A percentile compares a stretch with the other conserved stretches of the same genome.
Evolutionary conservation across 2,329 filamentous ascomycete species (phyloP).

Genomic region (Arthrobotrys musiformis): DNA sequence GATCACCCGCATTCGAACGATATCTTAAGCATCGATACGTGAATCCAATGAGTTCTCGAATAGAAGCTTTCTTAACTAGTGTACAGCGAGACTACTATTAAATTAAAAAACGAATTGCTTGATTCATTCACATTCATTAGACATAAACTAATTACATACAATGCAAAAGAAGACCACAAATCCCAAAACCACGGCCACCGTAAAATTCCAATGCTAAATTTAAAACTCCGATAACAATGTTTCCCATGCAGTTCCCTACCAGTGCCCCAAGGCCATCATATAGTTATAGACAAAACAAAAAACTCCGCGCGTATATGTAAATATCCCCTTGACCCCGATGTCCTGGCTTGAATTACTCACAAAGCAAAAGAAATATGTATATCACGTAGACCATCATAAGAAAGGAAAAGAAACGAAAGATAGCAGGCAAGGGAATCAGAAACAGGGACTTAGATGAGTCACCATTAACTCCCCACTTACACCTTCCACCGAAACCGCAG

Average conservation of each 20-base stretch:
- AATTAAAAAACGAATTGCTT: neutral
- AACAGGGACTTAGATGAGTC: neutral
- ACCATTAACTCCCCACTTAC: neutral
- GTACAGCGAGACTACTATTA: too few relatives aligned
- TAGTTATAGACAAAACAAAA: too few relatives aligned
- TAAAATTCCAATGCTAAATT: neutral
- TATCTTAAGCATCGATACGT: too few relatives aligned
- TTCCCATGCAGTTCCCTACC: neutral
- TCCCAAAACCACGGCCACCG: neutral
- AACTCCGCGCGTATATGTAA: conserved; percentile 6
- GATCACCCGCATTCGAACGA: too few relatives aligned
- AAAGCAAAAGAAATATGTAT: neutral
- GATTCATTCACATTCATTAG: neutral
- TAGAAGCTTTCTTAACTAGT: too few relatives aligned
- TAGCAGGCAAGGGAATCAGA: neutral
- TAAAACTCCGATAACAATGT: too few relatives aligned
- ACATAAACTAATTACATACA: neutral
- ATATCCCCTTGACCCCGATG: neutral
- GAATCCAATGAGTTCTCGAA: too few relatives aligned
- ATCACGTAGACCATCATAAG: neutral
- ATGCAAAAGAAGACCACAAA: neutral
- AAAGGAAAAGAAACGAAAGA: neutral
- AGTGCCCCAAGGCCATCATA: neutral
- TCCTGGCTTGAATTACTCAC: neutral
- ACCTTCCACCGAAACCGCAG: neutral